These are phyloP conservation scores for Chytriomyces hyalinus DNA, from an alignment of 192 early-diverging fungal species.

Conservation along the genomic window DNA sequence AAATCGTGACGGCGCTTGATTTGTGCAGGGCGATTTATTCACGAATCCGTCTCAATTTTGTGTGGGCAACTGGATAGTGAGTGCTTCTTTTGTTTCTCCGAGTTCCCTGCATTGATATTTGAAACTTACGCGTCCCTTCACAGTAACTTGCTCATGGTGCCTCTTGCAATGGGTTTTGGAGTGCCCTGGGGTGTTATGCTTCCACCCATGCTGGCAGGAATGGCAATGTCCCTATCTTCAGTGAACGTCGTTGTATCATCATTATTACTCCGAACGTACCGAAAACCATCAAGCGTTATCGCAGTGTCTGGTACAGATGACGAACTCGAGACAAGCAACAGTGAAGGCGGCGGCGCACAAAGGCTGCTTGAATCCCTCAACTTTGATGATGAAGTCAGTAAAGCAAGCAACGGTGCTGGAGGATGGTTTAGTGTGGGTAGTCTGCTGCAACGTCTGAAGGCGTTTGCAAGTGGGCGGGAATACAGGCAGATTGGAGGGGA, in stretches of 20 bases:
- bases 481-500: constrained; percentile 15
- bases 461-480: constrained; percentile 5
- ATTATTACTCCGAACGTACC: constrained; percentile 79
- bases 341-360: neutral
- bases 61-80: constrained; percentile 55
- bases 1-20: constrained; percentile 86
- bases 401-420: neutral
- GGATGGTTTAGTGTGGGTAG: constrained; percentile 5
- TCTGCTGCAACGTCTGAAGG: constrained; percentile 8
- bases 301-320: constrained; percentile 7
- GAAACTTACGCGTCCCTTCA: neutral
- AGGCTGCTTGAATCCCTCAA: constrained; percentile 25
- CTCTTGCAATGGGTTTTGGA: constrained; percentile 91
- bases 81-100: neutral
- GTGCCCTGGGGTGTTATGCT: constrained; percentile 83
- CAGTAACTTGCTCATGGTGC: constrained; percentile 85
- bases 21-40: constrained; percentile 83
- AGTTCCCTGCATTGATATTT: neutral
- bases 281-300: constrained; percentile 24
- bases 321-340: neutral
- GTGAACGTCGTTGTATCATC: constrained; percentile 91
- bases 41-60: constrained; percentile 85
- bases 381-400: constrained; percentile 30
- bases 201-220: constrained; percentile 90
- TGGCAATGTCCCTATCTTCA: constrained; percentile 92